Evolutionary conservation across 2,329 filamentous ascomycete genomes (phyloP).

Genomic region (Albophoma yamanashiensis): DNA sequence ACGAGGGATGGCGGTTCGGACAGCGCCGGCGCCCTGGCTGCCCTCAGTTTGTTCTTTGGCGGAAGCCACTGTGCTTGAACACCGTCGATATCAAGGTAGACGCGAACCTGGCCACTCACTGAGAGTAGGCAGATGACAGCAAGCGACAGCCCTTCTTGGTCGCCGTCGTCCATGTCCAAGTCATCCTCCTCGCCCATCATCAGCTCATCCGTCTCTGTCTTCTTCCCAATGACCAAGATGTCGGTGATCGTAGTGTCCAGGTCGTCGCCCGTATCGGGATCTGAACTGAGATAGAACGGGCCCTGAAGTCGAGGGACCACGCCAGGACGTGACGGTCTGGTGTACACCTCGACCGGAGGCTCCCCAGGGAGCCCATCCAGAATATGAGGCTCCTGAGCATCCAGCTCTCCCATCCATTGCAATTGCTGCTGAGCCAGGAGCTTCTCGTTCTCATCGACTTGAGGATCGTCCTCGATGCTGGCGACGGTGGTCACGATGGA

Average conservation of each 20-base stretch:
- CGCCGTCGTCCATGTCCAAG: slow-evolving; percentile 43
- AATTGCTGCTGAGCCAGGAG: slow-evolving; percentile 53
- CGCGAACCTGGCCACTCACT: slow-evolving; percentile 47
- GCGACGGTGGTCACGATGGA: slow-evolving; percentile 68
- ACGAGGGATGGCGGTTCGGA: slow-evolving; percentile 37
- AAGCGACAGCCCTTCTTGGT: slow-evolving; percentile 49
- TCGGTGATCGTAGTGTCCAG: slow-evolving; percentile 47
- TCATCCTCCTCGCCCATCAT: slow-evolving; percentile 57
- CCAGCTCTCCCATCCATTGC: slow-evolving; percentile 57
- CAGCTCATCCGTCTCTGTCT: slow-evolving; percentile 47
- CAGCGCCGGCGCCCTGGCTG: slow-evolving; percentile 26
- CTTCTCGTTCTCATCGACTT: slow-evolving; percentile 39
- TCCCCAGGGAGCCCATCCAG: slow-evolving; percentile 39
- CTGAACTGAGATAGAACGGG: slow-evolving; percentile 46
- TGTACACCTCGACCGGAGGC: slow-evolving; percentile 42
- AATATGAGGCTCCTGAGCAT: slow-evolving; percentile 49
- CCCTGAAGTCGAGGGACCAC: slow-evolving; percentile 50
- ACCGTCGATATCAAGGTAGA: slow-evolving; percentile 51
- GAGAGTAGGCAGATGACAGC: slow-evolving; percentile 49
- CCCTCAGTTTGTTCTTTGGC: slow-evolving; percentile 39
- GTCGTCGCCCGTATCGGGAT: slow-evolving; percentile 46
- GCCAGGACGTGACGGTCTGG: slow-evolving; percentile 45
- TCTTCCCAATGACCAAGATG: slow-evolving; percentile 52
- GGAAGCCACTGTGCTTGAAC: slow-evolving; percentile 58
- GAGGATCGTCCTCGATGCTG: slow-evolving; percentile 48